Percentiles rank a stretch among this genome's conserved stretches.
phyloP scores from a whole-genome alignment of 179 eudicot species.

The Patellifolia procumbens region DNA sequence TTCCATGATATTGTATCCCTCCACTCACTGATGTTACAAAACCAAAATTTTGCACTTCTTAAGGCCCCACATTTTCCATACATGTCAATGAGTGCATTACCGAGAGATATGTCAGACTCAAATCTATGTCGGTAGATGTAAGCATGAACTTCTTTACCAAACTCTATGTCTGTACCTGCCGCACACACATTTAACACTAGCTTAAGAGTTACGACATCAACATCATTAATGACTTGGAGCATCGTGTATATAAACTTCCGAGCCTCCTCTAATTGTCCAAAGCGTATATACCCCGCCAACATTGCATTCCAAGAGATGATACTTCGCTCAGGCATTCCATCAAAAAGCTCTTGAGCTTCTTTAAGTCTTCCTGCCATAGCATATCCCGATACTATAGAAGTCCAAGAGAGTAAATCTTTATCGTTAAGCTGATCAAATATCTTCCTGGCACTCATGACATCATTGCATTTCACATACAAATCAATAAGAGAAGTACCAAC shows the following conservation, averaged over 20 bases:
- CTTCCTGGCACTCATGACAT: constrained; percentile 47
- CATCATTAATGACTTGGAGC: constrained; percentile 29
- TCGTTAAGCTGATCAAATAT: constrained; percentile 41
- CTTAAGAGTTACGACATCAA: constrained; percentile 53
- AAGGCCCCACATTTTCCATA: constrained; percentile 73
- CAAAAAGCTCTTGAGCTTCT: constrained; percentile 64
- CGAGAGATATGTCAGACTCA: constrained; percentile 35
- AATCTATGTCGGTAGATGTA: constrained; percentile 53
- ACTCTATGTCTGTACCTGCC: constrained; percentile 56
- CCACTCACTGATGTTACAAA: constrained; percentile 45
- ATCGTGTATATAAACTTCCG: constrained; percentile 48
- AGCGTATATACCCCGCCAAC: constrained; percentile 61
- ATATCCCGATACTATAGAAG: constrained; percentile 67
- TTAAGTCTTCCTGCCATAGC: constrained; percentile 45
- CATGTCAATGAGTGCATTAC: constrained; percentile 74
- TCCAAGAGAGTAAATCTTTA: constrained; percentile 50
- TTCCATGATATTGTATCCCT: constrained; percentile 70
- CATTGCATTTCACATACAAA: constrained; percentile 63
- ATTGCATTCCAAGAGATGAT: constrained; percentile 75
- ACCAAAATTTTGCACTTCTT: constrained; percentile 52
- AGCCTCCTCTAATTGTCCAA: constrained; percentile 61
- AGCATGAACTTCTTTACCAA: constrained; percentile 75
- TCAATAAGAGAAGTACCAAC: constrained; percentile 55
- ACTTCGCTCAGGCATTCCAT: constrained; percentile 63
- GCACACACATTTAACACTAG: constrained; percentile 55